Conservation (phyloP, 768 basidiomycete genomes). For the Exsudoporus frostii region DNA sequence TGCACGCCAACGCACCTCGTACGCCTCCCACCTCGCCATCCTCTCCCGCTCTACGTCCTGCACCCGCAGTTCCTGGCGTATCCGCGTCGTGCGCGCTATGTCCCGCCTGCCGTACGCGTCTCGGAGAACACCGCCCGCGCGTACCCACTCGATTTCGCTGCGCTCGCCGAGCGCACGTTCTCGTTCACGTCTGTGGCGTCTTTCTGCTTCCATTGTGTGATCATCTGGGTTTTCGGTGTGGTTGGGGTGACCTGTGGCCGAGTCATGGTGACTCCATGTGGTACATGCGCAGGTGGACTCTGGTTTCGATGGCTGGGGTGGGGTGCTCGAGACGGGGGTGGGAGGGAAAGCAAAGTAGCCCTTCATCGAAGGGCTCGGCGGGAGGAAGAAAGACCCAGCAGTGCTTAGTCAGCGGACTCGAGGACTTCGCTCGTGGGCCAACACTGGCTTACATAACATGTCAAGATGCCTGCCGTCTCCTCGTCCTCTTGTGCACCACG, state of each 20-base stretch:
- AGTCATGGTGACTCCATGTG: neutral
- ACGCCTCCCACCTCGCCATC: conserved; percentile 46
- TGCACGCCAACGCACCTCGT: conserved; percentile 50
- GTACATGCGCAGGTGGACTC: neutral
- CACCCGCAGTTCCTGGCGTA: conserved; percentile 46
- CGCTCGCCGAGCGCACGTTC: conserved; percentile 43
- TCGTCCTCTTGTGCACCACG: neutral
- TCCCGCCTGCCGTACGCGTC: conserved; percentile 50
- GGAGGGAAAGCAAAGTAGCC: conserved; percentile 25
- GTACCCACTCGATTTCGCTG: conserved; percentile 60
- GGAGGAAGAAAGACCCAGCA: too few relatives aligned
- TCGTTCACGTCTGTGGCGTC: conserved; percentile 20
- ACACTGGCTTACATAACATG: neutral
- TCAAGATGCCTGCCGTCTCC: conserved; percentile 19
- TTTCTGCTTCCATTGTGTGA: conserved; percentile 13
- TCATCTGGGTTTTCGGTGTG: neutral
- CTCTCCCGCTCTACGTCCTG: conserved; percentile 41
- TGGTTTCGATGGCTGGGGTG: neutral
- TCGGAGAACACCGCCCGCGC: conserved; percentile 53
- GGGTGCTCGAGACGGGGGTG: neutral
- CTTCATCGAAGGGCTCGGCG: conserved; percentile 15
- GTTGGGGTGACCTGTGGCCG: neutral
- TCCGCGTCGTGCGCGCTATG: conserved; percentile 44
- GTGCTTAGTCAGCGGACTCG: too few relatives aligned
- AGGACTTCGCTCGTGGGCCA: too few relatives aligned